Evolutionary conservation across 1,284 basidiomycete genomes (phyloP), one percentile per base, ranked within the genome.

Genomic region (Pseudozyma thailandica): DNA sequence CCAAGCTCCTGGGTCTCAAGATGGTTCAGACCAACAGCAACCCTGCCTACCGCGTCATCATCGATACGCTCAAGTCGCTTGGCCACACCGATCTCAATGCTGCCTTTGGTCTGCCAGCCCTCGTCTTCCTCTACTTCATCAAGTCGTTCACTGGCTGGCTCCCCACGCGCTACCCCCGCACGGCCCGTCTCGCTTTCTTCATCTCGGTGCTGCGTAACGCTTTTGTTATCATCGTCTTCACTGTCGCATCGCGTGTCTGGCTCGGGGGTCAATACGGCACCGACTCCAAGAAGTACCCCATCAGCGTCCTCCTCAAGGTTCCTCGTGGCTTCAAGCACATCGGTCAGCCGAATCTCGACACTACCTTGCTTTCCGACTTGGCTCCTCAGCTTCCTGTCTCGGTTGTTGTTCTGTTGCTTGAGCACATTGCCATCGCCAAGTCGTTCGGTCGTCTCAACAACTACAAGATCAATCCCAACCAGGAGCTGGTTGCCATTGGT

Each of bases 391-490:
- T 98, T 4, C 94, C 94, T 2, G 91, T 96, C 13, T 91, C 94
- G 38, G 94, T 93, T 6, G 95, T 98, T 81, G 92, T 98, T 74
- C 87, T 98, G 41, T 86, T 98, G 15, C 87, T 98, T 49, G 95
- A 98, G 84, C 96, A 98, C 85, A 97, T 98, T 70, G 91, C 94
- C 45, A 98, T 98, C 75, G 89, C 92, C 51, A 64, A 83, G 91
- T 92, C 94, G 0, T 98, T 98, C 83, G 95, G 96, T 64, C 90
- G 95, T 62, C 84, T 97, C 69, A 98, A 98, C 84, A 90, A 91
- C 33, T 98, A 98, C 87, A 97, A 93, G 84, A 98, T 98, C 84
- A 90, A 97, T 81, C 94, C 95, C 16, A 94, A 94, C 85, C 95
- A 98, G 84, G 95, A 98, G 84, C 87, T 98, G 50, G 91, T 98